These are phyloP conservation scores for Phyllostachys edulis DNA, from an alignment of 176 grass and related monocot genomes.

Conservation along the genomic window DNA sequence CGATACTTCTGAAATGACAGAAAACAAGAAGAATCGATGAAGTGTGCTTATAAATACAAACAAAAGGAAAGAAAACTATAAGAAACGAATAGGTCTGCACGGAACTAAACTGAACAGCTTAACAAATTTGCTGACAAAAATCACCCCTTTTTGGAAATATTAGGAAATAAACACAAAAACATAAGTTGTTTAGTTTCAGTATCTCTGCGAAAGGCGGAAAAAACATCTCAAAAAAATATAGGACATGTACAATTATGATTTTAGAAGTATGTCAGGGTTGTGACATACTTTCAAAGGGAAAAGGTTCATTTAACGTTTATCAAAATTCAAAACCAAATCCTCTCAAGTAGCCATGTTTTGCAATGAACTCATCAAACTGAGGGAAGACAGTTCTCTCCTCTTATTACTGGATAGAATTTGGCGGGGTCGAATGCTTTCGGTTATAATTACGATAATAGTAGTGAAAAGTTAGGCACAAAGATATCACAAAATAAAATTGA, in stretches of 20 bases:
- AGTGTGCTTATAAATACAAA: constrained; percentile 24
- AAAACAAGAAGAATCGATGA: constrained; percentile 11
- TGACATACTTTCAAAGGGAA: not conserved
- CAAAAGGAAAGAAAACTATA: not conserved
- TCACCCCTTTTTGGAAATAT: not conserved
- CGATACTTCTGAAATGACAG: constrained; percentile 77
- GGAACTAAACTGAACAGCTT: not conserved
- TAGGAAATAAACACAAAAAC: not conserved
- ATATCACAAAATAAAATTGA: not conserved
- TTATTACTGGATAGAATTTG: not conserved
- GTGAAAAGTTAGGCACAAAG: not conserved
- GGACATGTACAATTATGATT: not conserved
- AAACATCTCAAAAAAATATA: not conserved
- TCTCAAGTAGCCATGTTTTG: not conserved
- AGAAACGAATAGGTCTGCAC: not conserved
- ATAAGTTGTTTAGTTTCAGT: not conserved
- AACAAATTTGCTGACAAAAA: not conserved
- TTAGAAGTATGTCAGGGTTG: not conserved
- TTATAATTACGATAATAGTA: not conserved
- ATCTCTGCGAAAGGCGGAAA: not conserved
- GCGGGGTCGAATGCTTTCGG: not conserved
- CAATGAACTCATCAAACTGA: not conserved
- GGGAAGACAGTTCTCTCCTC: not conserved
- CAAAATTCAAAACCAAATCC: constrained; percentile 6
- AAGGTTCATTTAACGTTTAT: not conserved